These are phyloP conservation scores for Dictyostelium firmibasis DNA, from an alignment of 78 protist genomes.

Conservation along the genomic window DNA sequence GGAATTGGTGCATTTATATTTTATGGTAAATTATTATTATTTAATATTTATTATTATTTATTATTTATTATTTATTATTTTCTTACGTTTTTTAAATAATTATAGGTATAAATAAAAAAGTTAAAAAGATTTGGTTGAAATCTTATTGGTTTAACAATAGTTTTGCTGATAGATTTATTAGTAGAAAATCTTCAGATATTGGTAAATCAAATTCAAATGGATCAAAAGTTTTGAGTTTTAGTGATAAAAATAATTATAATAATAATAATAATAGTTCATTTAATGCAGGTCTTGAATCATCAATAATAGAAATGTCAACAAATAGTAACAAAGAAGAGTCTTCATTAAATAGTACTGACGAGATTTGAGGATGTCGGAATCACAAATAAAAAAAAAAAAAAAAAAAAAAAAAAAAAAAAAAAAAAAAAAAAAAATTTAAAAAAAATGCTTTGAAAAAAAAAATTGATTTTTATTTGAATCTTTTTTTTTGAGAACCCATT, in stretches of 20 bases:
- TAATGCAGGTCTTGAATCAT: not conserved
- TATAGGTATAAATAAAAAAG: not conserved
- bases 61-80: not conserved
- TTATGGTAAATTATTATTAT: not conserved
- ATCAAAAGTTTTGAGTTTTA: not conserved
- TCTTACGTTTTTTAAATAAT: no score
- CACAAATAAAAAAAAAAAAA: not conserved
- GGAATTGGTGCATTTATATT: constrained; percentile 4
- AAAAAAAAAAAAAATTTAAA: no score
- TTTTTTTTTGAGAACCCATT: no score
- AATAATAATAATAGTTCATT: not conserved
- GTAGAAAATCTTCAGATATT: not conserved
- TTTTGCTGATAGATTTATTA: not conserved
- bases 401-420: not conserved
- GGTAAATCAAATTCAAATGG: not conserved
- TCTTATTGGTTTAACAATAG: not conserved
- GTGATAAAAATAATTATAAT: not conserved
- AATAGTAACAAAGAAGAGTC: not conserved
- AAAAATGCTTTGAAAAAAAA: no score
- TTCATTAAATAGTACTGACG: not conserved
- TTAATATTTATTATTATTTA: not conserved
- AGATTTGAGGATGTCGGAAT: not conserved
- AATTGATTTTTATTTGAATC: no score
- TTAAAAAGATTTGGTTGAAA: not conserved
- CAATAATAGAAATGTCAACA: not conserved